Evolutionary conservation across 1,139 yeast genomes (phyloP).

Genomic region (Meyerozyma smithsonii): DNA sequence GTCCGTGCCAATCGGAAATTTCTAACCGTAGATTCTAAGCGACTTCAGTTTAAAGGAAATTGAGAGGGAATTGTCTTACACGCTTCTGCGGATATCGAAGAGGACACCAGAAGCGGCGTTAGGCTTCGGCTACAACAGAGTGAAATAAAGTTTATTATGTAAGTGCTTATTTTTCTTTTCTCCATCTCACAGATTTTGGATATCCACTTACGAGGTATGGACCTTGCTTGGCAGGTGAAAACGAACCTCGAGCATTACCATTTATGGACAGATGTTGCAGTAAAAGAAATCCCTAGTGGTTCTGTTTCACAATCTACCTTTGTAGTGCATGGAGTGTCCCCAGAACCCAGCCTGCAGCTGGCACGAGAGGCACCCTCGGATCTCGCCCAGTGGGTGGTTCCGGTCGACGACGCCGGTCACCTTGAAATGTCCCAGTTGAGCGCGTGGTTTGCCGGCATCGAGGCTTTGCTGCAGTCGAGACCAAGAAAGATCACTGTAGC

Average conservation of each 20-base stretch:
- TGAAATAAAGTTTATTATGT: no score
- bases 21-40: no score
- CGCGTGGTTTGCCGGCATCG: not conserved
- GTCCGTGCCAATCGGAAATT: no score
- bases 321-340: not conserved
- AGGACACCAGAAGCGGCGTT: not conserved
- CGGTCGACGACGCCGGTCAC: not conserved
- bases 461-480: not conserved
- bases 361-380: not conserved
- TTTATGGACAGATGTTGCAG: not conserved
- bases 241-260: slow-evolving; percentile 3
- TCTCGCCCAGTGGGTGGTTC: not conserved
- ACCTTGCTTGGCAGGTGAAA: not conserved
- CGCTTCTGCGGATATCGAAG: no score
- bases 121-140: not conserved
- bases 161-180: not conserved
- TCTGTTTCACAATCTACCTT: not conserved
- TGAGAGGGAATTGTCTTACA: no score
- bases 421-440: not conserved
- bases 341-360: no score
- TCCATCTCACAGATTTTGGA: not conserved
- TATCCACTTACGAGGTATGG: not conserved
- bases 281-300: not conserved
- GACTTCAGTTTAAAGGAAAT: no score
- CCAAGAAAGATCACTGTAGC: not conserved